phyloP scores from a whole-genome alignment of 2,329 filamentous ascomycete genomes.

The Trichoderma oligosporum region DNA sequence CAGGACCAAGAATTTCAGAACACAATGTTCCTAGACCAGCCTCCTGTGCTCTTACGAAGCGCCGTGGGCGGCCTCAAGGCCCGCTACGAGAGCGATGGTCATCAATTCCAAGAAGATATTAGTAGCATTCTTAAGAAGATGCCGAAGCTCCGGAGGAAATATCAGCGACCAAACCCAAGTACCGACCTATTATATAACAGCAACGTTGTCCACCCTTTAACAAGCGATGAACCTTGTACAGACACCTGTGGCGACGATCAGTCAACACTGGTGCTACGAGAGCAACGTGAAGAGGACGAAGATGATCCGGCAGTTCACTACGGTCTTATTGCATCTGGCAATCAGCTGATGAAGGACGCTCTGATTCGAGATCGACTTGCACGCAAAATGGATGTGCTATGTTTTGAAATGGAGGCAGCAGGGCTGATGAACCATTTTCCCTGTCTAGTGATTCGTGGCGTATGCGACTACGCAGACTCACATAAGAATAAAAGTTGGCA shows the following conservation, averaged over 20 bases:
- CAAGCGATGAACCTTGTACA: neutral
- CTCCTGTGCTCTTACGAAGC: slow-evolving; percentile 17
- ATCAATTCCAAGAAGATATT: slow-evolving; percentile 17
- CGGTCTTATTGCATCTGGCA: slow-evolving; percentile 19
- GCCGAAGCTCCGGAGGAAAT: slow-evolving; percentile 14
- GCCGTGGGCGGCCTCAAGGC: slow-evolving; percentile 13
- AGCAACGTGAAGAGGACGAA: neutral
- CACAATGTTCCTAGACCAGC: slow-evolving; percentile 21
- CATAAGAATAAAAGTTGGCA: slow-evolving; percentile 34
- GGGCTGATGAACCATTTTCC: slow-evolving; percentile 30
- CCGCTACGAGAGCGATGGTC: slow-evolving; percentile 9
- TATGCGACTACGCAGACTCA: slow-evolving; percentile 37
- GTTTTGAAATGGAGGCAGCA: slow-evolving; percentile 32
- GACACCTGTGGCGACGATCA: neutral
- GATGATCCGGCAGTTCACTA: slow-evolving; percentile 24
- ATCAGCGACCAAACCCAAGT: neutral
- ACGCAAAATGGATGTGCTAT: slow-evolving; percentile 20
- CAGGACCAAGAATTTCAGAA: slow-evolving; percentile 20
- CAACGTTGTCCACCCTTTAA: neutral
- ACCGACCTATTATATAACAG: slow-evolving; percentile 18
- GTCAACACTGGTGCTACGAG: neutral
- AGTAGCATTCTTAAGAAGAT: neutral
- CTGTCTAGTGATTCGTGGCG: slow-evolving; percentile 34
- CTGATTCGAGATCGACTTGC: slow-evolving; percentile 27
- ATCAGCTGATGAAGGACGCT: slow-evolving; percentile 22